phyloP scores from a whole-genome alignment of 768 basidiomycete species.

The Mycena kentingensis region DNA sequence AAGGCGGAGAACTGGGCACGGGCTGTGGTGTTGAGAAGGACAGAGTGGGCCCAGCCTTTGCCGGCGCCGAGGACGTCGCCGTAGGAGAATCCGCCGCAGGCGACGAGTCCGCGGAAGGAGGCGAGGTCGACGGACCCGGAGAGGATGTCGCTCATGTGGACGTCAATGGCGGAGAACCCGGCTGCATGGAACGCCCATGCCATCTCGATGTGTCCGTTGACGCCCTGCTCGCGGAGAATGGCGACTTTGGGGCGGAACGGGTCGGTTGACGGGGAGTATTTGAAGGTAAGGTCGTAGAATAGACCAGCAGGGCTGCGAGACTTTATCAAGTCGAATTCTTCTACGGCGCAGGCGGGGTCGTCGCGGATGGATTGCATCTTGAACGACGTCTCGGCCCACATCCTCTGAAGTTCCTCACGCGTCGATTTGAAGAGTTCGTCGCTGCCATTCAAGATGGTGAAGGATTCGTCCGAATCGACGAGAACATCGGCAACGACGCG shows the following conservation, averaged over 20 bases:
- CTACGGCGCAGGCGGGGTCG: conserved; percentile 68
- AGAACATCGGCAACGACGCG: conserved; percentile 75
- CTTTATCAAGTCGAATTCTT: conserved; percentile 81
- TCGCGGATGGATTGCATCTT: conserved; percentile 90
- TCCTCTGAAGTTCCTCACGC: conserved; percentile 71
- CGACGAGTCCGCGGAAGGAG: conserved; percentile 85
- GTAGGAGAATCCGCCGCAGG: conserved; percentile 98
- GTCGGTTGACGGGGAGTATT: conserved; percentile 39
- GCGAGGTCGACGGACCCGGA: conserved; percentile 61
- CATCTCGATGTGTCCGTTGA: conserved; percentile 98
- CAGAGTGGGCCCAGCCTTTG: conserved; percentile 97
- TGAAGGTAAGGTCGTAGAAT: conserved; percentile 74
- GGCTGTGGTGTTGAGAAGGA: conserved; percentile 76
- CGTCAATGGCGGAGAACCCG: conserved; percentile 93
- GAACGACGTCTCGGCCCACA: conserved; percentile 95
- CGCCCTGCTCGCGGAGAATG: conserved; percentile 95
- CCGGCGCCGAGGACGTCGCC: conserved; percentile 98
- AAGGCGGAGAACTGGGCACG: conserved; percentile 79
- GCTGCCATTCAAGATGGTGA: conserved; percentile 59
- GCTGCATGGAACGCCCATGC: conserved; percentile 95
- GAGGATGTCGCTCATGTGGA: conserved; percentile 98
- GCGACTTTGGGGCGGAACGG: conserved; percentile 81
- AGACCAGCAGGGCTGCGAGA: conserved; percentile 61
- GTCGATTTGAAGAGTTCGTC: conserved; percentile 63
- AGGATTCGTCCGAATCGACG: conserved; percentile 53